These are phyloP conservation scores for Monosporascus sp. DNA, from an alignment of 2,329 filamentous ascomycete species.

Conservation along the genomic window DNA sequence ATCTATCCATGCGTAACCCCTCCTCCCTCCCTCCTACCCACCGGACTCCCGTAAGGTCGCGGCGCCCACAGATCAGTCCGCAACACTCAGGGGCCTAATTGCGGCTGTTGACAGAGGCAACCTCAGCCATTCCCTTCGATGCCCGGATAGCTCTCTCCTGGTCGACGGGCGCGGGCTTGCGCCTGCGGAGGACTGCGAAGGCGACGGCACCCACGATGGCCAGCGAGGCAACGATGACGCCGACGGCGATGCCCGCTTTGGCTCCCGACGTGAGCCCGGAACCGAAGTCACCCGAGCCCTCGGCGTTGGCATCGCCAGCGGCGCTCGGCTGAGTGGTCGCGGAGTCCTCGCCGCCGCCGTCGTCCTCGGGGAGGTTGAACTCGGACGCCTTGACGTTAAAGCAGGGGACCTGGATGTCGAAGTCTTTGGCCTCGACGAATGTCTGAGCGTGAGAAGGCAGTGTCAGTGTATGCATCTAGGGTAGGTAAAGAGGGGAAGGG, in stretches of 20 bases:
- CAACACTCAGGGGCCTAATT: not conserved
- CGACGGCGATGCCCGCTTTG: constrained; percentile 32
- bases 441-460: constrained; percentile 15
- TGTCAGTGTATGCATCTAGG: not conserved
- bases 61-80: too few relatives aligned
- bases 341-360: constrained; percentile 8
- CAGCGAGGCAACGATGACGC: constrained; percentile 26
- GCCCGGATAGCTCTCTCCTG: constrained; percentile 2
- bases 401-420: constrained; percentile 26
- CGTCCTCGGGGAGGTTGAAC: constrained; percentile 17
- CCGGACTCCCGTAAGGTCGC: too few relatives aligned
- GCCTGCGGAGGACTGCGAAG: constrained; percentile 21
- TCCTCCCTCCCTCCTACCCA: too few relatives aligned
- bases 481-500: not conserved
- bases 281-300: constrained; percentile 6
- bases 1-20: too few relatives aligned
- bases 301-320: not conserved
- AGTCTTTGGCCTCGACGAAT: constrained; percentile 25
- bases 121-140: constrained; percentile 11
- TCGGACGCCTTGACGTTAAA: constrained; percentile 31
- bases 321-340: constrained; percentile 11
- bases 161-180: constrained; percentile 6
- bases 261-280: constrained; percentile 27
- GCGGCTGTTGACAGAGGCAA: constrained; percentile 11
- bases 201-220: constrained; percentile 23